A percentile compares a stretch with the other conserved stretches of the same genome.
These are phyloP conservation scores for Oryza punctata DNA, from an alignment of 176 grass and related monocot genomes.

Conservation along the genomic window DNA sequence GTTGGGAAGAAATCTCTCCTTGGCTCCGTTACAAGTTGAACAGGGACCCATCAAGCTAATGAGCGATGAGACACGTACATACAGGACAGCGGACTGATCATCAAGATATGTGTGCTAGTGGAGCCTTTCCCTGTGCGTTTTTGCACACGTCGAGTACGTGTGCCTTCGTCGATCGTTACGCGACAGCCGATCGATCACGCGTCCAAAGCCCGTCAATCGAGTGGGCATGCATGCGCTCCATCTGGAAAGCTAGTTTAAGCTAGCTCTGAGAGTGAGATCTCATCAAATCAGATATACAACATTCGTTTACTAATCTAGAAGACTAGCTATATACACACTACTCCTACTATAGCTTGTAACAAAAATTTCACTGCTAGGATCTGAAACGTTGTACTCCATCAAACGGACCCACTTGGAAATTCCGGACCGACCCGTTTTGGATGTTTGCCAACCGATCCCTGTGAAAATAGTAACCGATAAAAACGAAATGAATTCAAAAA, in stretches of 20 bases:
- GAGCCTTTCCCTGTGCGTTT: not conserved
- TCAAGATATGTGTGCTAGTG: not conserved
- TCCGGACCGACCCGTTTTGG: no score
- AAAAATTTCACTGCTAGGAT: not conserved
- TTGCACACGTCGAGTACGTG: not conserved
- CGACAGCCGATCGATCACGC: not conserved
- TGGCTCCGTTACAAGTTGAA: not conserved
- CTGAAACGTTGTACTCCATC: not conserved
- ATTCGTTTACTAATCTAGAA: no score
- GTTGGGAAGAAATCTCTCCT: not conserved
- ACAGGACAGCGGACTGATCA: not conserved
- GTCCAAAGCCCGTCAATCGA: conserved; percentile 15
- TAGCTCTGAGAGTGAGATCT: not conserved
- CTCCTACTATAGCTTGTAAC: no score
- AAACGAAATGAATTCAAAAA: no score
- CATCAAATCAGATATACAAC: not conserved
- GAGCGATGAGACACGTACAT: not conserved
- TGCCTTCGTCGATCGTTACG: not conserved
- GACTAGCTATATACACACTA: no score
- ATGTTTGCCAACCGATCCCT: no score
- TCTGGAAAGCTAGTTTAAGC: conserved; percentile 1
- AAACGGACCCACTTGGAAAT: not conserved
- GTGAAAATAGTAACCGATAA: no score
- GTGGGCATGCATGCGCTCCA: conserved; percentile 7
- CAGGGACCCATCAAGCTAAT: not conserved